A percentile compares a stretch with the other conserved stretches of the same genome.
Conservation (phyloP, 2,329 filamentous ascomycete species). For the Sclerotinia subarctica region DNA sequence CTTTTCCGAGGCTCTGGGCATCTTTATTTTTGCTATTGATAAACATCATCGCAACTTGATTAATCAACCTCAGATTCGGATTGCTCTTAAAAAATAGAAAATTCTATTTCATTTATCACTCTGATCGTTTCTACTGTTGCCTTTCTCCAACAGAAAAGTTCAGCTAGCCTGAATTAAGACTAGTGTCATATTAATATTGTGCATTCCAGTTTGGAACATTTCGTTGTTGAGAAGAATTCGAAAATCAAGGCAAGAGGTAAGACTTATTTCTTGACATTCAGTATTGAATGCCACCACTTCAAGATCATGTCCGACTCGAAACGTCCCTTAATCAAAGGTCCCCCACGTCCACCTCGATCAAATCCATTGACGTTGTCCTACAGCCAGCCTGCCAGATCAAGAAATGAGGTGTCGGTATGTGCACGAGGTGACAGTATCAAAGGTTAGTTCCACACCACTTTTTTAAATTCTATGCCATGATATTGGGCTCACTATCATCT, state of each 20-base stretch:
- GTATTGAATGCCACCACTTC: neutral
- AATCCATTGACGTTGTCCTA: constrained; percentile 25
- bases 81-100: neutral
- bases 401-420: constrained; percentile 24
- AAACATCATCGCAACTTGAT: neutral
- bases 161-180: neutral
- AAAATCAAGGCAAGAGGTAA: neutral
- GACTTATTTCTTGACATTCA: too few species aligned
- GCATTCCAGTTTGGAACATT: neutral
- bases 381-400: constrained; percentile 27
- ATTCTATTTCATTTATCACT: neutral
- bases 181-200: neutral
- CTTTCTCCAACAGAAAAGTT: too few species aligned
- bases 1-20: neutral
- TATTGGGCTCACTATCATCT: neutral
- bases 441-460: neutral
- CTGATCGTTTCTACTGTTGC: neutral
- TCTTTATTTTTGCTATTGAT: neutral
- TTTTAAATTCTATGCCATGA: too few species aligned
- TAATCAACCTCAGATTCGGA: too few species aligned
- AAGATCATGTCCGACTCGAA: constrained; percentile 12
- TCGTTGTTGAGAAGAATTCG: neutral
- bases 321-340: constrained; percentile 26
- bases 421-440: too few species aligned
- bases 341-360: constrained; percentile 24